Evolutionary conservation across 306 rosid genomes (phyloP).

Genomic region (Gastrolobium bilobum): DNA sequence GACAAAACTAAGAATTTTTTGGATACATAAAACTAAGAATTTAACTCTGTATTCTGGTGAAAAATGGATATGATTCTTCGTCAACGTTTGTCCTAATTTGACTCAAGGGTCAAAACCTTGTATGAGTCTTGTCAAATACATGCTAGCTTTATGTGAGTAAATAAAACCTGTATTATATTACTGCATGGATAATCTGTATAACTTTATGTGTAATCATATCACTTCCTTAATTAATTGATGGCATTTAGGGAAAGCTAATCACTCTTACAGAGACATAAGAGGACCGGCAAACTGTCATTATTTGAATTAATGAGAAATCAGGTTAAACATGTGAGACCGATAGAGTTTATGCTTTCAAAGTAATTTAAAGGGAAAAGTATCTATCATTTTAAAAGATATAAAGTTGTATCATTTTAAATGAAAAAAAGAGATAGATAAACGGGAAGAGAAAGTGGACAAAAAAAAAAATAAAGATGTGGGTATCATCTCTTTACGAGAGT

Average conservation of each 20-base stretch:
- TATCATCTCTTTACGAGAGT: no score
- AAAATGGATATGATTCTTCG: neutral
- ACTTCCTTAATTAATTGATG: neutral
- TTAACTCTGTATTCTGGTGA: neutral
- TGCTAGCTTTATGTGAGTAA: neutral
- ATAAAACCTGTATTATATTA: conserved; percentile 5
- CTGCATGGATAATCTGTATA: conserved; percentile 32
- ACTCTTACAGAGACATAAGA: neutral
- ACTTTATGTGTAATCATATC: conserved; percentile 10
- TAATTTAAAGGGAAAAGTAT: no score
- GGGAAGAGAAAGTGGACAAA: no score
- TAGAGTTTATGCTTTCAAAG: neutral
- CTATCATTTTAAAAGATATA: no score
- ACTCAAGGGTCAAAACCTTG: conserved; percentile 37
- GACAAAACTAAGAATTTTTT: neutral
- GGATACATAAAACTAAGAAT: conserved; percentile 1
- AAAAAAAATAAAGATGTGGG: no score
- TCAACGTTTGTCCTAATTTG: conserved; percentile 25
- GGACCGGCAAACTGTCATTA: neutral
- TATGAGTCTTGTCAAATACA: conserved; percentile 19
- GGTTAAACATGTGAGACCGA: neutral
- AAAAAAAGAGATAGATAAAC: no score
- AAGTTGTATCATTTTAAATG: no score
- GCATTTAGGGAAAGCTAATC: conserved; percentile 11
- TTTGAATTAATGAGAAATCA: neutral